These are phyloP conservation scores for Microthyrium microscopicum DNA, from an alignment of 2,329 filamentous ascomycete species.

Conservation along the genomic window DNA sequence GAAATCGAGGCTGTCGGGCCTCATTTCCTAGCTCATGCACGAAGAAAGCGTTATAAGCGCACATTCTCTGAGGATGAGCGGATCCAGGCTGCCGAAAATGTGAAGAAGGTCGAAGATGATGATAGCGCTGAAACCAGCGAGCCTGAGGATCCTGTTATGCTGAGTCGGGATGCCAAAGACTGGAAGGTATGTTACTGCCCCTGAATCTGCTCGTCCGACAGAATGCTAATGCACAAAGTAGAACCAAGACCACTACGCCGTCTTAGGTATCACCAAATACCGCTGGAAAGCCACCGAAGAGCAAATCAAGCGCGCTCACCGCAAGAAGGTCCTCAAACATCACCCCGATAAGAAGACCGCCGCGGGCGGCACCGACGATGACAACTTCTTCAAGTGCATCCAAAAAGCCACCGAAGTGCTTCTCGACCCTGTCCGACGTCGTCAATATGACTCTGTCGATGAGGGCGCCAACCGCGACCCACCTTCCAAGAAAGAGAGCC, in stretches of 20 bases:
- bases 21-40: constrained; percentile 94
- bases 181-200: constrained; percentile 66
- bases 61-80: constrained; percentile 98
- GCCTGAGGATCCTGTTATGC: constrained; percentile 80
- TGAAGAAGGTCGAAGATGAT: constrained; percentile 88
- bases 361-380: constrained; percentile 70
- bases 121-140: constrained; percentile 87
- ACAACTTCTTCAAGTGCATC: constrained; percentile 99
- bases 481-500: constrained; percentile 75
- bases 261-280: constrained; percentile 84
- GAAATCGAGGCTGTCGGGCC: constrained; percentile 92
- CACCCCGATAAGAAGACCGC: constrained; percentile 99
- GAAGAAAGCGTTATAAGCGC: constrained; percentile 80
- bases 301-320: constrained; percentile 96
- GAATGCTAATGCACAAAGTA: constrained; percentile 20
- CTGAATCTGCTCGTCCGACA: not conserved
- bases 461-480: constrained; percentile 85
- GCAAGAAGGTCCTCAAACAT: constrained; percentile 98
- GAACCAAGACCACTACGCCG: constrained; percentile 94
- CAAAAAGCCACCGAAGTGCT: constrained; percentile 94
- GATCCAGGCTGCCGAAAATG: constrained; percentile 85
- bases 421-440: constrained; percentile 75
- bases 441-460: constrained; percentile 94
- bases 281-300: constrained; percentile 87
- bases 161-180: constrained; percentile 90